These are phyloP conservation scores for Aspergillus texensis DNA, from an alignment of 2,329 filamentous ascomycete species.

Conservation along the genomic window DNA sequence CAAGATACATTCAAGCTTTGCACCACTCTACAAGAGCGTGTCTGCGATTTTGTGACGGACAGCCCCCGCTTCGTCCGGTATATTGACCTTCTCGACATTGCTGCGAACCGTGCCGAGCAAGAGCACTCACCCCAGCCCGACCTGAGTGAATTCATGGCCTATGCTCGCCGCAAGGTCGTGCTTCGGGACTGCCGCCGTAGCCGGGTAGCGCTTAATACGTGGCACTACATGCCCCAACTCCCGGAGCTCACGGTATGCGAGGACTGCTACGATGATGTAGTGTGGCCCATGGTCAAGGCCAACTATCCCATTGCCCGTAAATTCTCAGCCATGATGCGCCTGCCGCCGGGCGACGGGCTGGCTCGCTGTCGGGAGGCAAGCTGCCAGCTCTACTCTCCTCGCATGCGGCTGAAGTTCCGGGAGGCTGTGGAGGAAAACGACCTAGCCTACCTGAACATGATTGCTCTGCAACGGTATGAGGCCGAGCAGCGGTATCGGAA, in stretches of 20 bases:
- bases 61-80: constrained; percentile 60
- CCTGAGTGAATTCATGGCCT: constrained; percentile 63
- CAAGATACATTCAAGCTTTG: constrained; percentile 62
- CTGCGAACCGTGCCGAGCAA: constrained; percentile 47
- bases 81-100: constrained; percentile 58
- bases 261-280: constrained; percentile 79
- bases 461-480: constrained; percentile 59
- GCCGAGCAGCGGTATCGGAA: constrained; percentile 64
- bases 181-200: constrained; percentile 68
- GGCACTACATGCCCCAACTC: constrained; percentile 76
- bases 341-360: constrained; percentile 55
- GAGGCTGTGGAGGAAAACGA: constrained; percentile 69
- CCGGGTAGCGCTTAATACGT: constrained; percentile 64
- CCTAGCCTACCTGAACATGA: constrained; percentile 64
- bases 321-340: constrained; percentile 65
- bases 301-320: constrained; percentile 62
- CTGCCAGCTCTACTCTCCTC: constrained; percentile 79
- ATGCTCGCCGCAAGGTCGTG: constrained; percentile 61
- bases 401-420: constrained; percentile 75
- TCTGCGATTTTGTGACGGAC: constrained; percentile 71
- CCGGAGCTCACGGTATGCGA: constrained; percentile 82
- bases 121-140: constrained; percentile 48
- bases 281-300: constrained; percentile 67
- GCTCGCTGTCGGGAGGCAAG: constrained; percentile 44
- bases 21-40: constrained; percentile 52